Evolutionary conservation across 1,284 basidiomycete species (phyloP).

Genomic region (Ceratobasidium sp.): DNA sequence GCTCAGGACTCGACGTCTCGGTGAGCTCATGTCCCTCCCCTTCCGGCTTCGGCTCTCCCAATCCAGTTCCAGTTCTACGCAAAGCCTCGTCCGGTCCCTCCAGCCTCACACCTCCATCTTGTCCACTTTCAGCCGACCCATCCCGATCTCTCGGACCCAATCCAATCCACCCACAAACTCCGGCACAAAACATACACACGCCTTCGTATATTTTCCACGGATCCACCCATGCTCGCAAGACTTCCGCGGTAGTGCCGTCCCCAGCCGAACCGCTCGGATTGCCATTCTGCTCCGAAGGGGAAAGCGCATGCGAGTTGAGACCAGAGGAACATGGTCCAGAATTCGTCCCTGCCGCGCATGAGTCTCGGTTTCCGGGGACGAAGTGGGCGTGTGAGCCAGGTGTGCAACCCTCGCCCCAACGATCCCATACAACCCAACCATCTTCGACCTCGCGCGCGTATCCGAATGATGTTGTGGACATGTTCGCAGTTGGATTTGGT

Average conservation of each 20-base stretch:
- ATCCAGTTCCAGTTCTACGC: slow-evolving; percentile 56
- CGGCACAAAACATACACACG: slow-evolving; percentile 78
- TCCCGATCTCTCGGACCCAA: slow-evolving; percentile 4
- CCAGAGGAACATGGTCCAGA: slow-evolving; percentile 37
- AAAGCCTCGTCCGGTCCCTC: slow-evolving; percentile 69
- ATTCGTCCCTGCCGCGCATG: slow-evolving; percentile 38
- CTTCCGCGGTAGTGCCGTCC: slow-evolving; percentile 8
- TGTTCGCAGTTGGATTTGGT: neutral
- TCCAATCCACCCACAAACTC: slow-evolving; percentile 76
- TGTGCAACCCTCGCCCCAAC: slow-evolving; percentile 30
- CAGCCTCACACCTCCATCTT: slow-evolving; percentile 63
- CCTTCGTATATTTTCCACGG: slow-evolving; percentile 78
- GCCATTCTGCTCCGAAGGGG: neutral
- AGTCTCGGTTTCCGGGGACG: slow-evolving; percentile 12
- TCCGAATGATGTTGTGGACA: slow-evolving; percentile 11
- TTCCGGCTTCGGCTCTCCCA: slow-evolving; percentile 47
- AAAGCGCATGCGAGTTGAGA: neutral
- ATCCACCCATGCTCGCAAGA: slow-evolving; percentile 34
- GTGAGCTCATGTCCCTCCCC: slow-evolving; percentile 45
- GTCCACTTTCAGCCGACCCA: slow-evolving; percentile 54
- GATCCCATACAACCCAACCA: slow-evolving; percentile 39
- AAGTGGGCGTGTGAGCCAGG: slow-evolving; percentile 8
- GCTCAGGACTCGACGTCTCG: slow-evolving; percentile 43
- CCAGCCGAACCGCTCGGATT: neutral
- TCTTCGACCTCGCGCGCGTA: slow-evolving; percentile 34